Conservation (phyloP, 371 early-diverging fungal genomes). For the Mortierella sp. region DNA sequence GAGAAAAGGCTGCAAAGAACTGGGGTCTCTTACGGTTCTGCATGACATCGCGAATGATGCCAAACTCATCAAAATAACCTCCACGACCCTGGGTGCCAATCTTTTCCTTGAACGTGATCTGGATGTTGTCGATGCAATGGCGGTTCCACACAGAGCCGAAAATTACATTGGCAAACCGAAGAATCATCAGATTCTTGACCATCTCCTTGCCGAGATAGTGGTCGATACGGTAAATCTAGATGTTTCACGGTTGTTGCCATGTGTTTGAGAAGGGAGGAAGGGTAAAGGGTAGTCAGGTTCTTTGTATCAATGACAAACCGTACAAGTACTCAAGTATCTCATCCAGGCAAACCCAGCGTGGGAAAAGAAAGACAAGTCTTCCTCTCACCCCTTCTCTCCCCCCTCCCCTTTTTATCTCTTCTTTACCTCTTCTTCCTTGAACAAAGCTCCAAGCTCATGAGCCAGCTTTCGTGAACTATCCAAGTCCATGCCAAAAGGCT, state of each 20-base stretch:
- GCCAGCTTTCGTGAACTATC: constrained; percentile 82
- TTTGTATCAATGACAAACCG: not conserved
- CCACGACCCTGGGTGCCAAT: constrained; percentile 99
- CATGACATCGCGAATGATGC: constrained; percentile 99
- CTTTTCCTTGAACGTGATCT: constrained; percentile 98
- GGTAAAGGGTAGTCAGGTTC: not conserved
- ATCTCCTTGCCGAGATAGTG: constrained; percentile 99
- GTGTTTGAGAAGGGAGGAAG: not conserved
- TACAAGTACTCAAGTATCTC: not conserved
- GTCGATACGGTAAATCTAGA: constrained; percentile 95
- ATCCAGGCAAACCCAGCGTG: not conserved
- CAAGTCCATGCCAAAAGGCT: constrained; percentile 98
- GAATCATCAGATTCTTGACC: constrained; percentile 96
- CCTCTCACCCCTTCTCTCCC: not conserved
- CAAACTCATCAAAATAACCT: constrained; percentile 99
- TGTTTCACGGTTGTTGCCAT: not conserved
- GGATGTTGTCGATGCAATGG: constrained; percentile 91
- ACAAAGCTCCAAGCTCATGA: constrained; percentile 74
- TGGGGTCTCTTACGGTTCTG: constrained; percentile 84
- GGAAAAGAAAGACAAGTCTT: not conserved
- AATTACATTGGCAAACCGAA: constrained; percentile 95
- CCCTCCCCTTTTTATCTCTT: not conserved
- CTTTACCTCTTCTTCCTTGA: constrained; percentile 85
- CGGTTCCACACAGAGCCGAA: constrained; percentile 95
- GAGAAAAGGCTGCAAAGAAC: not conserved